Percentiles rank a stretch among this genome's conserved stretches.
phyloP scores from a whole-genome alignment of 805 yeast species.

The Ogataea salicorniae region DNA sequence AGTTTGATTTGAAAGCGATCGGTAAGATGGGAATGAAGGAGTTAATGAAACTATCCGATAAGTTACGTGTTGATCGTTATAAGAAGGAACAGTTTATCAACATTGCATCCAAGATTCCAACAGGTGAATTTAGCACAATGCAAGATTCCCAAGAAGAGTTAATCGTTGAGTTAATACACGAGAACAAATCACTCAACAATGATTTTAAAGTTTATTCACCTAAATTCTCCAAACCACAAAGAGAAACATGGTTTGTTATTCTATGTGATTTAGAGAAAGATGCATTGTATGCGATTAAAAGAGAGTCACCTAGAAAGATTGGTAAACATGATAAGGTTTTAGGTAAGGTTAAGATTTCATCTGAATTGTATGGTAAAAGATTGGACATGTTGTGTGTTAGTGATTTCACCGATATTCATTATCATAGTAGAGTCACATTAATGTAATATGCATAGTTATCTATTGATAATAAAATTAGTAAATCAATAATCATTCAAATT shows the following conservation, averaged over 20 bases:
- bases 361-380: conserved; percentile 40
- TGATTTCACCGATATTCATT: conserved; percentile 58
- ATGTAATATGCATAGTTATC: not conserved
- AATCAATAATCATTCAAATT: too few relatives aligned
- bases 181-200: conserved; percentile 41
- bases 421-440: conserved; percentile 10
- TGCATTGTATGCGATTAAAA: conserved; percentile 61
- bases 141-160: conserved; percentile 36
- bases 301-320: conserved; percentile 59
- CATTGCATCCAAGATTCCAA: conserved; percentile 57
- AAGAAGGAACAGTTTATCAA: conserved; percentile 44
- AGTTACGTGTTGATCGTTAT: conserved; percentile 38
- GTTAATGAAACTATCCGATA: conserved; percentile 31
- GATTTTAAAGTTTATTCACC: conserved; percentile 73
- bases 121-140: conserved; percentile 39
- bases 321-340: conserved; percentile 31
- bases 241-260: conserved; percentile 89
- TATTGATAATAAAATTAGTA: too few relatives aligned
- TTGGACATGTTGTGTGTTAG: conserved; percentile 49
- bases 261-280: conserved; percentile 43
- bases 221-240: conserved; percentile 82
- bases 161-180: conserved; percentile 46
- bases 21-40: conserved; percentile 38
- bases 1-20: conserved; percentile 33
- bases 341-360: conserved; percentile 47